Conservation (phyloP, 1,284 basidiomycete genomes). For the Schizopora paradoxa region DNA sequence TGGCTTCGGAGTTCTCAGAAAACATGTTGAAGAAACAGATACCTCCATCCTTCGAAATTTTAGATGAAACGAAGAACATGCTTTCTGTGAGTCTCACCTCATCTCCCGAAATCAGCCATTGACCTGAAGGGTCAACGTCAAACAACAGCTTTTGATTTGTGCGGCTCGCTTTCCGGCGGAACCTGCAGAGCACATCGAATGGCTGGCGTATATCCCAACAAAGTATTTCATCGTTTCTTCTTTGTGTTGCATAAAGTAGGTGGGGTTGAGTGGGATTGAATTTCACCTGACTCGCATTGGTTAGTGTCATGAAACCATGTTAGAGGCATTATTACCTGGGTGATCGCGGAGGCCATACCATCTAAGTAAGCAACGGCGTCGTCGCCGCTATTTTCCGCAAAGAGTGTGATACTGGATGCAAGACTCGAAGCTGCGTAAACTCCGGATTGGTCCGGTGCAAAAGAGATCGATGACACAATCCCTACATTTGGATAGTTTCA, state of each 20-base stretch:
- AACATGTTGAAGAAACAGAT: slow-evolving; percentile 24
- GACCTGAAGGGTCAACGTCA: slow-evolving; percentile 71
- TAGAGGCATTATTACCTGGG: slow-evolving; percentile 48
- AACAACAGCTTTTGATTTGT: slow-evolving; percentile 80
- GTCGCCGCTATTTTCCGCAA: slow-evolving; percentile 54
- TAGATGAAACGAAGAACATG: background rate
- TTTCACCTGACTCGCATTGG: slow-evolving; percentile 66
- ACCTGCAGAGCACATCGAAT: slow-evolving; percentile 40
- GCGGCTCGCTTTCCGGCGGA: slow-evolving; percentile 26
- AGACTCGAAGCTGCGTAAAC: slow-evolving; percentile 65
- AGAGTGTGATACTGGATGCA: slow-evolving; percentile 67
- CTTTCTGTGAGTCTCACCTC: slow-evolving; percentile 42
- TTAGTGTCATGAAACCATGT: no score
- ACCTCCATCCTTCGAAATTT: slow-evolving; percentile 23
- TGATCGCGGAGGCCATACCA: slow-evolving; percentile 56
- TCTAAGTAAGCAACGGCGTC: slow-evolving; percentile 60
- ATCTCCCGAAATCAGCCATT: slow-evolving; percentile 65
- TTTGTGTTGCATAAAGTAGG: slow-evolving; percentile 73
- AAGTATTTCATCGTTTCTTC: slow-evolving; percentile 60
- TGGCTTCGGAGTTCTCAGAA: slow-evolving; percentile 12
- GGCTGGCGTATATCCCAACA: slow-evolving; percentile 75
- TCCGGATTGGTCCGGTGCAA: slow-evolving; percentile 62
- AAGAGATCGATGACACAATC: slow-evolving; percentile 78
- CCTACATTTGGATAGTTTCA: slow-evolving; percentile 40
- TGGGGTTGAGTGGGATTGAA: slow-evolving; percentile 75